Evolutionary conservation across 352 stramenopile species (phyloP).

Genomic region (Globisporangium echinulatum): DNA sequence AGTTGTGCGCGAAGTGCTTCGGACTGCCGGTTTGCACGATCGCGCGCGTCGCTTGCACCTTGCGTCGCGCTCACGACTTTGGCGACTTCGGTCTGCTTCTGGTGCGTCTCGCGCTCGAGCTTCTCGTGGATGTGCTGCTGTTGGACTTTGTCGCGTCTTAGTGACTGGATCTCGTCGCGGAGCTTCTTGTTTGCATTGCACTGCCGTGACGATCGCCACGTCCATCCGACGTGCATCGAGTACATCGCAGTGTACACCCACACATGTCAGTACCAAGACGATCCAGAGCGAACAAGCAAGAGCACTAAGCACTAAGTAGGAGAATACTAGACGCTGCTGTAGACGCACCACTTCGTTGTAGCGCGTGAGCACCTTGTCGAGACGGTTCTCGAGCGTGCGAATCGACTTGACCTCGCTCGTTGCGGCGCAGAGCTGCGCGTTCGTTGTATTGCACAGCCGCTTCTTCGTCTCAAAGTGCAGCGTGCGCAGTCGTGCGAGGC

Average conservation of each 20-base stretch:
- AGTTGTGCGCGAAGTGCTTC: slow-evolving; percentile 68
- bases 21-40: slow-evolving; percentile 80
- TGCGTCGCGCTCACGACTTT: slow-evolving; percentile 76
- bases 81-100: slow-evolving; percentile 76
- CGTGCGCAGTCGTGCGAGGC: slow-evolving; percentile 22
- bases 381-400: slow-evolving; percentile 70
- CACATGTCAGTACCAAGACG: neutral
- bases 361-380: slow-evolving; percentile 79
- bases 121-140: slow-evolving; percentile 73
- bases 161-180: slow-evolving; percentile 69
- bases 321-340: too few species aligned
- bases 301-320: neutral
- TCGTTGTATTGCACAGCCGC: slow-evolving; percentile 38
- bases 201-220: slow-evolving; percentile 5
- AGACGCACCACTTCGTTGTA: slow-evolving; percentile 67
- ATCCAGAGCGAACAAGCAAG: neutral
- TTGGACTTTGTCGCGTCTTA: slow-evolving; percentile 75
- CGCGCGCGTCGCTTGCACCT: slow-evolving; percentile 67
- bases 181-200: slow-evolving; percentile 79
- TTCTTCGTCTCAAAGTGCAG: slow-evolving; percentile 53
- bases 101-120: slow-evolving; percentile 77
- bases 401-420: slow-evolving; percentile 58
- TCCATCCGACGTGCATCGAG: neutral
- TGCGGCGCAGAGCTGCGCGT: slow-evolving; percentile 34
- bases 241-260: neutral